Conservation (phyloP, 345 rosid genomes). For the Cardamine resedifolia region DNA sequence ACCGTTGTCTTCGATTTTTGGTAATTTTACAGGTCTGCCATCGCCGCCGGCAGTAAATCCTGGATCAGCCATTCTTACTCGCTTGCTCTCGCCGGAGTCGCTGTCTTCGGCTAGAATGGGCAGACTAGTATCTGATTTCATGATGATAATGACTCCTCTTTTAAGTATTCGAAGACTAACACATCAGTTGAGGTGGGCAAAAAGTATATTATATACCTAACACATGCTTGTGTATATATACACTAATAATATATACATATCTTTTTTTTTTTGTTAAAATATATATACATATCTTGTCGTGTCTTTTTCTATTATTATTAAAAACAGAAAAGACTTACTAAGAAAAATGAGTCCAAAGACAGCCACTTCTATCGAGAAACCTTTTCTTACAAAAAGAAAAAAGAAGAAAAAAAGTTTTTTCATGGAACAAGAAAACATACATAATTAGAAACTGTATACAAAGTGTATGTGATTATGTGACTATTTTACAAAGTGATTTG, state of each 20-base stretch:
- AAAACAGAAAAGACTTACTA: no score
- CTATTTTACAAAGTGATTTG: background rate
- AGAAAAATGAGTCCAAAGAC: background rate
- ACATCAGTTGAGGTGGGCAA: background rate
- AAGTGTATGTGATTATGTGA: background rate
- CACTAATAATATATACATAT: background rate
- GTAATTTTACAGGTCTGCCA: constrained; percentile 14
- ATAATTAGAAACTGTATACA: background rate
- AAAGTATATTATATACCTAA: background rate
- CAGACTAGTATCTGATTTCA: background rate
- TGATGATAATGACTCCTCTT: constrained; percentile 3
- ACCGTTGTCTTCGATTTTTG: constrained; percentile 24
- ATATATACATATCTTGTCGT: constrained; percentile 3
- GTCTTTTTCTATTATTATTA: constrained; percentile 4
- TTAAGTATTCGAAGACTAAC: background rate
- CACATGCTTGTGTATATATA: constrained; percentile 7
- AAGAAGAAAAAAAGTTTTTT: background rate
- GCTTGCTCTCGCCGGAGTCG: constrained; percentile 14
- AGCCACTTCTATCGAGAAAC: background rate
- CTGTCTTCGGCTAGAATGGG: constrained; percentile 12
- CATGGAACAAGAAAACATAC: background rate
- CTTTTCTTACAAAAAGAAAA: no score
- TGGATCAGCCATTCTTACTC: constrained; percentile 9
- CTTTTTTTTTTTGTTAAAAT: no score
- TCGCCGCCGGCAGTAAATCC: background rate